These are phyloP conservation scores for Hyphodiscus hymeniophilus DNA, from an alignment of 495 filamentous ascomycete species.

Conservation along the genomic window DNA sequence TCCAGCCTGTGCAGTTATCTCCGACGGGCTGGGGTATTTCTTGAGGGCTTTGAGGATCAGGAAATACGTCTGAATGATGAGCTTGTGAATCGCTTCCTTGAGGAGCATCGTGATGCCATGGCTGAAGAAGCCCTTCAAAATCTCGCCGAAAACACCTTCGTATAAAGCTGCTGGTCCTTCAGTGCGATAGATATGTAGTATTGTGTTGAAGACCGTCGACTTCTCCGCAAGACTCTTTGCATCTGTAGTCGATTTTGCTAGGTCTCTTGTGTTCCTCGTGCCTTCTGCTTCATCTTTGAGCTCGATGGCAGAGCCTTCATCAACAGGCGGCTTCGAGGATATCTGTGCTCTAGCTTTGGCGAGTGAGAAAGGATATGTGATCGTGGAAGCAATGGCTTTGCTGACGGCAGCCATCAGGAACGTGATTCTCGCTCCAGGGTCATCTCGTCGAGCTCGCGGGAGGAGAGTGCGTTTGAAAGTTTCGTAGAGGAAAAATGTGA, in stretches of 20 bases:
- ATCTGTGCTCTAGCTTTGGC: constrained; percentile 72
- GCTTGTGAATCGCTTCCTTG: constrained; percentile 72
- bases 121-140: constrained; percentile 77
- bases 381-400: constrained; percentile 67
- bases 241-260: constrained; percentile 12
- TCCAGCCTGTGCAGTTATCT: constrained; percentile 7
- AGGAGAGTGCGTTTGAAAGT: constrained; percentile 53
- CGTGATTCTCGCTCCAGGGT: constrained; percentile 36
- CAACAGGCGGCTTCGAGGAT: constrained; percentile 22
- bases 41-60: constrained; percentile 14
- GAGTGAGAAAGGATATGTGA: constrained; percentile 82
- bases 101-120: constrained; percentile 87
- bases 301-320: constrained; percentile 9
- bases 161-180: constrained; percentile 71
- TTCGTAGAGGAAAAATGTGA: constrained; percentile 81
- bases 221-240: constrained; percentile 16
- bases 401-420: constrained; percentile 72
- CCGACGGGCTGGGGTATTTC: constrained; percentile 12
- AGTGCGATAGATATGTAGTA: constrained; percentile 51
- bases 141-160: constrained; percentile 65
- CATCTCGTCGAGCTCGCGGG: constrained; percentile 37
- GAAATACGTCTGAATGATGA: constrained; percentile 45
- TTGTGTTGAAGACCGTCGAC: constrained; percentile 53
- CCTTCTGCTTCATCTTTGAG: constrained; percentile 3
- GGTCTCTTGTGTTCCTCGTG: constrained; percentile 13